Percentiles rank a stretch among this genome's conserved stretches.
Evolutionary conservation across 441 rosid genomes (phyloP).

Genomic region (Populus trichocarpa): DNA sequence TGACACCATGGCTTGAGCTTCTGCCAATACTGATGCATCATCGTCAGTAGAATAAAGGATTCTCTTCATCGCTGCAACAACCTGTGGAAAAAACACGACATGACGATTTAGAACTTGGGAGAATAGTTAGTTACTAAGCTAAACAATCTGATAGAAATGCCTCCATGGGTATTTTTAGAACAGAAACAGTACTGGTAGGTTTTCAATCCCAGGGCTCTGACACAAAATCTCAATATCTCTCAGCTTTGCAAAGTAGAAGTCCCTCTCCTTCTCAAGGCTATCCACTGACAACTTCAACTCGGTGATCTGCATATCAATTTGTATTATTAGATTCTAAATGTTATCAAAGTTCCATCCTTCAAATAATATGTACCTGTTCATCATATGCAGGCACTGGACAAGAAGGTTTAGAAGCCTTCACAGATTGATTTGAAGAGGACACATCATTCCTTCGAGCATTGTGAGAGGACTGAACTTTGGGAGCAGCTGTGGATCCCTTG

Average conservation of each 20-base stretch:
- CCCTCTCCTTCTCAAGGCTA: conserved; percentile 96
- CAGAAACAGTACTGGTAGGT: conserved; percentile 42
- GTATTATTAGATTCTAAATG: too few species aligned
- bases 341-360: too few species aligned
- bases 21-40: conserved; percentile 55
- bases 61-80: conserved; percentile 66
- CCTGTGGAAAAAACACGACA: too few species aligned
- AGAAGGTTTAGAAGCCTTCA: conserved; percentile 51
- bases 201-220: conserved; percentile 62
- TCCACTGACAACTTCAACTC: conserved; percentile 87
- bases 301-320: conserved; percentile 34
- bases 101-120: too few species aligned
- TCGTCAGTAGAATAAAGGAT: conserved; percentile 80
- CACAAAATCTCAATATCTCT: conserved; percentile 89
- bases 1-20: conserved; percentile 64
- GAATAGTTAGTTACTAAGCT: too few species aligned
- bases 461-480: too few species aligned
- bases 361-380: conserved; percentile 37
- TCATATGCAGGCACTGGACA: conserved; percentile 58
- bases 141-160: too few species aligned
- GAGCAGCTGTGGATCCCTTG: too few species aligned
- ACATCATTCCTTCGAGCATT: conserved; percentile 48
- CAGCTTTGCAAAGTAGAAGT: conserved; percentile 81
- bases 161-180: too few species aligned
- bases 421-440: conserved; percentile 42